Evolutionary conservation across 768 basidiomycete species (phyloP).

Genomic region (Russula griseocarnosa): DNA sequence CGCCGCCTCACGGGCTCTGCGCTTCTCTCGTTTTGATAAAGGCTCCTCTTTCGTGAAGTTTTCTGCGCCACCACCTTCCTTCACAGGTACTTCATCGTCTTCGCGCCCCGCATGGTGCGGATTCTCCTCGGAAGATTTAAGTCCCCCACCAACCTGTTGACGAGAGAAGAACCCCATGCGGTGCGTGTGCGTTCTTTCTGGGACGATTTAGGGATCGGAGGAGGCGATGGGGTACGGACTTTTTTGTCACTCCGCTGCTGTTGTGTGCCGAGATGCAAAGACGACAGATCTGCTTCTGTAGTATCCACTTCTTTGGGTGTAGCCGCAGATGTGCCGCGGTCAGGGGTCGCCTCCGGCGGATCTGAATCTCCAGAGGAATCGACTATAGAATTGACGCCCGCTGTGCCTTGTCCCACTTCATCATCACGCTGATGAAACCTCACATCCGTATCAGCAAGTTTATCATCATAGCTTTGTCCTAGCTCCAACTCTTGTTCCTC

Average conservation of each 20-base stretch:
- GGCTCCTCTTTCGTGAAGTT: conserved; percentile 33
- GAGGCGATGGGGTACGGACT: conserved; percentile 5
- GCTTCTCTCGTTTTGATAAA: conserved; percentile 78
- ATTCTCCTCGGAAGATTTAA: background rate
- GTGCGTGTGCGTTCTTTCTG: background rate
- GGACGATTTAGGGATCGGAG: background rate
- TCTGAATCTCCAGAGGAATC: conserved; percentile 6
- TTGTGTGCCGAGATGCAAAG: conserved; percentile 6
- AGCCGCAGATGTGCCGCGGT: background rate
- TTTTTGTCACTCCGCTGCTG: conserved; percentile 10
- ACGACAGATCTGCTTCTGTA: conserved; percentile 7
- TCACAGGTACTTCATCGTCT: conserved; percentile 18
- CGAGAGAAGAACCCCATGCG: background rate
- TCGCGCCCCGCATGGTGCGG: background rate
- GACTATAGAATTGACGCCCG: conserved; percentile 4
- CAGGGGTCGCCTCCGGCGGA: conserved; percentile 12
- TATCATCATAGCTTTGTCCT: conserved; percentile 4
- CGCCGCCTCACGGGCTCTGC: conserved; percentile 67
- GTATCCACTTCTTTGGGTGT: conserved; percentile 6
- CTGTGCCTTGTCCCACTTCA: background rate
- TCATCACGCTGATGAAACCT: conserved; percentile 12
- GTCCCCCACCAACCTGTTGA: background rate
- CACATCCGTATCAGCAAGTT: conserved; percentile 16
- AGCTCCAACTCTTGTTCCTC: conserved; percentile 63
- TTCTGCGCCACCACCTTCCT: conserved; percentile 14